Evolutionary conservation across 768 basidiomycete species (phyloP), one percentile per base, ranked within the genome.

Genomic region (Stropharia rugosoannulata): DNA sequence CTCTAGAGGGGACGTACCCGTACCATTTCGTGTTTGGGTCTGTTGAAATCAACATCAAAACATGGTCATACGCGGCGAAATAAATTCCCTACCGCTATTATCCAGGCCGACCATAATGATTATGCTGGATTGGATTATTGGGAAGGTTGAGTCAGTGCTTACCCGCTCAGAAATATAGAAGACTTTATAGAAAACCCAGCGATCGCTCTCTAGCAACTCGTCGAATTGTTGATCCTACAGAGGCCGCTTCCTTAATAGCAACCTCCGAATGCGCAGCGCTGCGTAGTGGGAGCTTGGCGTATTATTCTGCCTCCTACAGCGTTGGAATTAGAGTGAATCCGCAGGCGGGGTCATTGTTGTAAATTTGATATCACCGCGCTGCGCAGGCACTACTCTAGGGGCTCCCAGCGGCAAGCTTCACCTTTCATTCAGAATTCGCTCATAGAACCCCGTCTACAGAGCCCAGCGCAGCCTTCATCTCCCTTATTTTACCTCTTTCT

Each of bases 1-100:
- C 67, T 54, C 67, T 54, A 0, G 76, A 75, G 1, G 79, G 78
- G 4, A 75, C 53, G 59, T 80, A 80, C 49, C 70, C 59, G 60
- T 79, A 81, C 43, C 43, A 45, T 11, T 8, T 12, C 8, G 27
- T 7, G 22, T 45, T 25, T 10, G 43, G 43, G 38, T 39, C 38
- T 39, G 16, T 16, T 11, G 16, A 16, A 39, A 39, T 2, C 38
- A 11, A 39, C 12, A 16, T 39, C 38, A 25, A 27, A 19, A 25
- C 13, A 4, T 15, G 2, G 43, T 13, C 19, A 25, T 19, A 22
- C 5, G 15, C 22, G 22, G 12, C 6, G 43, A 25, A 19, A 39
- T 2, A 39, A 39, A 39, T 11, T 13, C 9, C 43, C 19, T 22
- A 45, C 43, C 10, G 19, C 12, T 13, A 2, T 45, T 1, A 22